Conservation (phyloP, 495 filamentous ascomycete genomes). For the Penicillium longicatenatum region DNA sequence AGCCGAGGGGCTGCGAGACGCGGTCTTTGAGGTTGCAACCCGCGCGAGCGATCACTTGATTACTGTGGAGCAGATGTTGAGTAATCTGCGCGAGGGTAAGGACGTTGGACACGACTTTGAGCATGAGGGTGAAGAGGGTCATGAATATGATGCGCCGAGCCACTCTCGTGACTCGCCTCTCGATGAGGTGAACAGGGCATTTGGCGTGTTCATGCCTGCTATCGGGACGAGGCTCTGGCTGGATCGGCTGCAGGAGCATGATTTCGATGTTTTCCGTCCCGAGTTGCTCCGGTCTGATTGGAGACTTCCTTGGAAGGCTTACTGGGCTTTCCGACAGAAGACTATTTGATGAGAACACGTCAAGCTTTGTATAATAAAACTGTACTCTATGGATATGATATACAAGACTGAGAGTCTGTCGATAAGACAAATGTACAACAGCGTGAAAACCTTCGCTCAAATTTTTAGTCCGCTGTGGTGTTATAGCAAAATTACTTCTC, state of each 20-base stretch:
- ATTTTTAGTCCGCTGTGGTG: neutral
- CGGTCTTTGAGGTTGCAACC: conserved; percentile 89
- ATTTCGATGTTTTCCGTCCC: conserved; percentile 80
- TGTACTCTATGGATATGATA: conserved; percentile 20
- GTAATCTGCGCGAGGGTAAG: conserved; percentile 68
- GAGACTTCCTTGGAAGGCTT: conserved; percentile 86
- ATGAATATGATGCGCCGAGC: conserved; percentile 53
- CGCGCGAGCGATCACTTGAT: conserved; percentile 94
- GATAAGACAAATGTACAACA: conserved; percentile 9
- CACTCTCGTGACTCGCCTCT: conserved; percentile 39
- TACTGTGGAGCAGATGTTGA: conserved; percentile 88
- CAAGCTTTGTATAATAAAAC: conserved; percentile 24
- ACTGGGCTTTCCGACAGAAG: conserved; percentile 64
- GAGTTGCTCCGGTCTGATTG: conserved; percentile 72
- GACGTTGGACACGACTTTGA: conserved; percentile 84
- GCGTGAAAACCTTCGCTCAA: neutral
- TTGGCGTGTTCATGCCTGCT: conserved; percentile 78
- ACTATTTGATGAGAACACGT: conserved; percentile 48
- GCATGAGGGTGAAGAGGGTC: conserved; percentile 76
- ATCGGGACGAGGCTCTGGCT: conserved; percentile 80
- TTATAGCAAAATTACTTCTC: conserved; percentile 7
- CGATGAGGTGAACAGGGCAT: conserved; percentile 64
- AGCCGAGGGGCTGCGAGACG: conserved; percentile 80
- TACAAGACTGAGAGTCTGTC: conserved; percentile 9
- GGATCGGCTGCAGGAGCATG: conserved; percentile 67